Evolutionary conservation across 1,284 basidiomycete genomes (phyloP).

Genomic region (Cutaneotrichosporon dermatis): DNA sequence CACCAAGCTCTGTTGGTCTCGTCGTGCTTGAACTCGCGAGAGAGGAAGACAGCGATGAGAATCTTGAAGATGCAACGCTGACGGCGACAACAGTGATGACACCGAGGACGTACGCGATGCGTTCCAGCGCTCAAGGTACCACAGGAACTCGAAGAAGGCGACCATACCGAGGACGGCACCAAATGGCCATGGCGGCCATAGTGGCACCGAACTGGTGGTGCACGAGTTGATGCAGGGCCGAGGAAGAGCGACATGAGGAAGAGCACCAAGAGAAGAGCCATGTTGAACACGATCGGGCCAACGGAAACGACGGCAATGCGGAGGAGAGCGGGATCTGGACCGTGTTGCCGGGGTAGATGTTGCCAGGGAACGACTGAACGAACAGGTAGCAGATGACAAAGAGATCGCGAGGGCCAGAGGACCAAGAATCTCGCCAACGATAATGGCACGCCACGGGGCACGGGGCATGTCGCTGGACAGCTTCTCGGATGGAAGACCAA

Average conservation of each 20-base stretch:
- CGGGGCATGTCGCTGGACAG: constrained; percentile 86
- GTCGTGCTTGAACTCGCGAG: constrained; percentile 95
- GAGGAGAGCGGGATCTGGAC: constrained; percentile 68
- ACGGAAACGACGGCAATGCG: constrained; percentile 89
- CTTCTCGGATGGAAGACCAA: constrained; percentile 91
- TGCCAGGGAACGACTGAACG: constrained; percentile 59
- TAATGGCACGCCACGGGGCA: constrained; percentile 80
- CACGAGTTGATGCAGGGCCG: constrained; percentile 76
- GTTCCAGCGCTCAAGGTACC: constrained; percentile 93
- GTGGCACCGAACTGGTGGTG: constrained; percentile 79
- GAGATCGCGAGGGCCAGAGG: constrained; percentile 76
- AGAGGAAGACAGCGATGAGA: constrained; percentile 83
- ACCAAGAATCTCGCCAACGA: constrained; percentile 81
- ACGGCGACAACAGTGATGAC: constrained; percentile 80
- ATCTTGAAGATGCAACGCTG: constrained; percentile 89
- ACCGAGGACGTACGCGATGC: constrained; percentile 85
- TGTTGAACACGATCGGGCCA: constrained; percentile 95
- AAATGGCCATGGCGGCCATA: constrained; percentile 83
- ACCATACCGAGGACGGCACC: constrained; percentile 76
- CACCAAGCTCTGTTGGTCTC: constrained; percentile 97
- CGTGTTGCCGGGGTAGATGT: constrained; percentile 22
- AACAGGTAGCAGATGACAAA: constrained; percentile 84
- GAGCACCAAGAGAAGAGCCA: constrained; percentile 73
- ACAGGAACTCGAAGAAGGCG: constrained; percentile 89
- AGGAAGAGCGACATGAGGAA: constrained; percentile 90